phyloP scores from a whole-genome alignment of 768 basidiomycete species.

The Trametopsis cervina region DNA sequence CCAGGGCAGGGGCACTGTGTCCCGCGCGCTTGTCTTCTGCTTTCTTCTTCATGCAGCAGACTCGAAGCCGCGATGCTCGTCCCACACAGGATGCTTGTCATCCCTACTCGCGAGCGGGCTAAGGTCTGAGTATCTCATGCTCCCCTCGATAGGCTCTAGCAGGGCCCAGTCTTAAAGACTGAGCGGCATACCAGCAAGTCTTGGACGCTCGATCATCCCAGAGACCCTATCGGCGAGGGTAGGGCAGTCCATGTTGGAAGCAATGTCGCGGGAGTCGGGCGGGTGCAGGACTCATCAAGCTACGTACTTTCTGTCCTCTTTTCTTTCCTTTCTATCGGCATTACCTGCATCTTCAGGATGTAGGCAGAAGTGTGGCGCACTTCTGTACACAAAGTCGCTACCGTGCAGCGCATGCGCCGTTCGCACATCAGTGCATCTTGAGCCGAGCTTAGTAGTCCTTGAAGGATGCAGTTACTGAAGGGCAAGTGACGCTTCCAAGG shows the following conservation, averaged over 20 bases:
- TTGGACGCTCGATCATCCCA: slow-evolving; percentile 1
- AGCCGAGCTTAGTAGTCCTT: too few species aligned
- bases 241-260: slow-evolving; percentile 5
- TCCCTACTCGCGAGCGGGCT: slow-evolving; percentile 11
- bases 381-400: neutral
- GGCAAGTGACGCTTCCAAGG: neutral
- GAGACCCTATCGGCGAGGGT: slow-evolving; percentile 9
- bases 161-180: slow-evolving; percentile 5
- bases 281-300: neutral
- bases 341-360: neutral
- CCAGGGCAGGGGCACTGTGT: too few species aligned
- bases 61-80: slow-evolving; percentile 14
- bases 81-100: slow-evolving; percentile 11
- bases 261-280: slow-evolving; percentile 10
- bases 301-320: slow-evolving; percentile 11
- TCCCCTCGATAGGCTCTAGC: slow-evolving; percentile 6
- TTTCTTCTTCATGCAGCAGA: too few species aligned
- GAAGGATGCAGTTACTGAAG: too few species aligned
- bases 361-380: slow-evolving; percentile 3
- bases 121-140: slow-evolving; percentile 12
- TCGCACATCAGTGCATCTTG: too few species aligned
- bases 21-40: too few species aligned
- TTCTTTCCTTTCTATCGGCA: slow-evolving; percentile 3
- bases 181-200: slow-evolving; percentile 11
- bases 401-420: too few species aligned